Conservation (phyloP, 1,284 basidiomycete species). For the Fomitopsis schrenkii region DNA sequence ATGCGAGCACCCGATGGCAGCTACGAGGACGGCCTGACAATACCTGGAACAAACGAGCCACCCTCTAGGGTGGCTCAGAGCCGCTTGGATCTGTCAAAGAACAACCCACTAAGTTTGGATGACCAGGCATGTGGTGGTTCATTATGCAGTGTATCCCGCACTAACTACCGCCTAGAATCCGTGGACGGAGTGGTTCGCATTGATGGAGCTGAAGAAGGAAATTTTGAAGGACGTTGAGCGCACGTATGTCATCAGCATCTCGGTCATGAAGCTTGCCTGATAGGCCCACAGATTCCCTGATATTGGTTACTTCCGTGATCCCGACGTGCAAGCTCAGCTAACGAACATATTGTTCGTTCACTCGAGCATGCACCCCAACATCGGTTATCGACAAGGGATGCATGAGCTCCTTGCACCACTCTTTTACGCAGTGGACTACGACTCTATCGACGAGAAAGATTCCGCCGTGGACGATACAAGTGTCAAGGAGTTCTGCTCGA, state of each 20-base stretch:
- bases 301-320: conserved; percentile 78
- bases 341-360: conserved; percentile 85
- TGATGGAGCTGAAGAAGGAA: conserved; percentile 80
- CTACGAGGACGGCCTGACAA: conserved; percentile 60
- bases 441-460: conserved; percentile 54
- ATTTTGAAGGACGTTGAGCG: conserved; percentile 91
- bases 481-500: conserved; percentile 59
- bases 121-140: conserved; percentile 53
- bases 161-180: conserved; percentile 58
- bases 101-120: conserved; percentile 86
- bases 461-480: conserved; percentile 25
- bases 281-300: conserved; percentile 73
- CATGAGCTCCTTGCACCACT: conserved; percentile 89
- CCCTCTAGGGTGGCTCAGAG: conserved; percentile 32
- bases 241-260: conserved; percentile 50
- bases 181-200: conserved; percentile 89
- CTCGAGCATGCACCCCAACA: conserved; percentile 68
- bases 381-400: conserved; percentile 95
- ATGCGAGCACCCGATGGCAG: conserved; percentile 78
- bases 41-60: conserved; percentile 44
- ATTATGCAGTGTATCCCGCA: neutral
- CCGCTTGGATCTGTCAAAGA: conserved; percentile 54
- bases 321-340: conserved; percentile 72
- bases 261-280: neutral
- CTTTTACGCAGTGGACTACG: conserved; percentile 78